Evolutionary conservation across 1,139 yeast genomes (phyloP), one percentile per base, ranked within the genome.

Genomic region (Candida neerlandica): DNA sequence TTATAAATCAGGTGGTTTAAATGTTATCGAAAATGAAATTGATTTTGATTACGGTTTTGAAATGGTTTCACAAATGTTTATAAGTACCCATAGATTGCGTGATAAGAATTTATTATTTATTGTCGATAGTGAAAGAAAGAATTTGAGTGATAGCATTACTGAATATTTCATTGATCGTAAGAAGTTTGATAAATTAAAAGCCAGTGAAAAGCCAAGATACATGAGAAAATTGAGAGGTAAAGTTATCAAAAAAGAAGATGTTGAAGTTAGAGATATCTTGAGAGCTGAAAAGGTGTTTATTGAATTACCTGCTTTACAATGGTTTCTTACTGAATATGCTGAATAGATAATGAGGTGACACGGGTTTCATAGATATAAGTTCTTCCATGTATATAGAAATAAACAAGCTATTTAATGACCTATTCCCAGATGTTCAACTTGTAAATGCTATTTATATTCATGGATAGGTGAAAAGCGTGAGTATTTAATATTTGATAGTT

Each of bases 261-360:
- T 90, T 38, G 89, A 88, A 64, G 95, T 92, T 35, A 83, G 94
- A 69, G 96, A 91, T 63, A 64, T 92, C 50, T 80, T 92, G 56
- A 87, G 84, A 70, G 95, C 97, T 27, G 82, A 87, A 61, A 80
- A 89, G 54, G 74, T 92, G 52, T 82, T 83, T 59, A 81, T 91
- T 55, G 97, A 91, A 67, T 74, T 81, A 58, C 75, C 76, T 21
- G 95, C 97, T 2, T 79, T 92, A 61, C 81, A 84, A 63, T 86
- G 80, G 80, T 61, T 77, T 48, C 75, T 76, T 45, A 67, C 71
- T 47, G 69, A 63, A 57, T 67, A 73, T 58, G 54, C 45, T 15
- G 21, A 15, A 18, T 43, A 34, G 27, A 11, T 12, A 26, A 23
- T 15, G 12, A 19, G 11, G 15, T 16, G 34, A 23, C 9, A 23